These are phyloP conservation scores for Emergomyces orientalis DNA, from an alignment of 2,329 filamentous ascomycete species.

Conservation along the genomic window DNA sequence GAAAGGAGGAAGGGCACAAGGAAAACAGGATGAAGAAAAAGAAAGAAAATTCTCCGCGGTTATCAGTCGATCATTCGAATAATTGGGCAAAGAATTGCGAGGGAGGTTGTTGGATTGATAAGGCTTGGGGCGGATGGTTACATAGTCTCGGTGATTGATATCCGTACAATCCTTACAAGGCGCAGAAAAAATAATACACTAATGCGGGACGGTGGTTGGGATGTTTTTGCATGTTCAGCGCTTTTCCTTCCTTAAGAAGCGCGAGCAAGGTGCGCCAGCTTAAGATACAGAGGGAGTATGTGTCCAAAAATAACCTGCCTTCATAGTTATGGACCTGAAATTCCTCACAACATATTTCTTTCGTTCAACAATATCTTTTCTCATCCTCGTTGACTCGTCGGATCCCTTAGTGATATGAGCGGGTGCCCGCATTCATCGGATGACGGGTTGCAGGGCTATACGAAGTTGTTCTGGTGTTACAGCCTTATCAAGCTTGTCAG, in stretches of 20 bases:
- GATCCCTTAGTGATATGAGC: background rate
- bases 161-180: background rate
- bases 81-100: background rate
- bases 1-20: background rate
- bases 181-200: background rate
- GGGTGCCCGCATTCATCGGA: background rate
- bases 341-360: too few species aligned
- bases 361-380: background rate
- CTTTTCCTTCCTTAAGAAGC: background rate
- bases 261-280: too few species aligned
- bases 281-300: background rate
- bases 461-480: too few species aligned
- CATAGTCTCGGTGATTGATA: background rate
- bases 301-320: background rate
- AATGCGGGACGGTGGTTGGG: background rate
- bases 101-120: background rate
- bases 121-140: background rate
- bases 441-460: background rate
- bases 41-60: background rate
- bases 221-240: background rate
- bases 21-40: background rate
- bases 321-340: too few species aligned
- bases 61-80: background rate
- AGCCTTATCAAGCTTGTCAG: background rate
- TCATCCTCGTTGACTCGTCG: background rate